These are phyloP conservation scores for Auricularia cornea DNA, from an alignment of 768 basidiomycete species.

Conservation along the genomic window DNA sequence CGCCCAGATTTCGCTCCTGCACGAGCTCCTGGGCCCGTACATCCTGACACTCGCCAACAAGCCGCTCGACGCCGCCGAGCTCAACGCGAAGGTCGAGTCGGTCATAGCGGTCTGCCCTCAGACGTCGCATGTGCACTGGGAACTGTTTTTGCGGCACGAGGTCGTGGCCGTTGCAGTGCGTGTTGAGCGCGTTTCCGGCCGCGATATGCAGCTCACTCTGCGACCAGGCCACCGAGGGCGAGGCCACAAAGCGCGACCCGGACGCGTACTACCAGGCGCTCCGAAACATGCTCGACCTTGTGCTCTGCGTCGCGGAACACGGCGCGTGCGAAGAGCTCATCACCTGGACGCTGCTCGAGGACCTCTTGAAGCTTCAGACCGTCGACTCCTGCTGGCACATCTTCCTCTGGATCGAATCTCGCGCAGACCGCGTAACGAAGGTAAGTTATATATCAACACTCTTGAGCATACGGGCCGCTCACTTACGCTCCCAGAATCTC, in stretches of 20 bases:
- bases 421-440: constrained; percentile 56
- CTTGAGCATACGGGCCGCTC: not conserved
- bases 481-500: constrained; percentile 39
- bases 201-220: not conserved
- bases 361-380: constrained; percentile 79
- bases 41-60: constrained; percentile 44
- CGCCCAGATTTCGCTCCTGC: not conserved
- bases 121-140: constrained; percentile 47
- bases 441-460: constrained; percentile 6
- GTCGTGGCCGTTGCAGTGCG: constrained; percentile 65
- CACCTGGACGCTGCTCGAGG: constrained; percentile 67
- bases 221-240: constrained; percentile 56
- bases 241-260: constrained; percentile 44
- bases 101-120: not conserved
- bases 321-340: constrained; percentile 70
- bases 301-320: constrained; percentile 68
- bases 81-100: constrained; percentile 42
- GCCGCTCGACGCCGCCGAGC: constrained; percentile 38
- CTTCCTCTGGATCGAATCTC: constrained; percentile 79
- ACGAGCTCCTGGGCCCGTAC: constrained; percentile 15
- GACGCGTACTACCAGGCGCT: constrained; percentile 55
- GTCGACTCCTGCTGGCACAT: constrained; percentile 78
- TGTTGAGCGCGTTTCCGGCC: constrained; percentile 14
- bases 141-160: constrained; percentile 60
- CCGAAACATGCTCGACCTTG: constrained; percentile 57